These are phyloP conservation scores for Stagonosporopsis vannaccii DNA, from an alignment of 2,329 filamentous ascomycete genomes.

Conservation along the genomic window DNA sequence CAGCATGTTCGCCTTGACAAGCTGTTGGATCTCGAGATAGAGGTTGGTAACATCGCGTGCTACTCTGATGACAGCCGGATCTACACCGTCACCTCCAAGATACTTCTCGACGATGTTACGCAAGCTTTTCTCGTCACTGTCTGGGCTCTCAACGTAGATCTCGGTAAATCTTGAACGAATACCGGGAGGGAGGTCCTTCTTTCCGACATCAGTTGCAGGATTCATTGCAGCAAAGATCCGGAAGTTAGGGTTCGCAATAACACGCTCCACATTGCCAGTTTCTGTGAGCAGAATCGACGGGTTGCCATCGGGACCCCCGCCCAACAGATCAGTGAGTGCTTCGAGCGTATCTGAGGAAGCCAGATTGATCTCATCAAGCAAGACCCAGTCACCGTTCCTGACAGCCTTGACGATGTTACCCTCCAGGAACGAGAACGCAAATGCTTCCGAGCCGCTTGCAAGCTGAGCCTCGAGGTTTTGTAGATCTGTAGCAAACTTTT, in stretches of 20 bases:
- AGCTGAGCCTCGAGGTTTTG: constrained; percentile 83
- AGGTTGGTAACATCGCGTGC: constrained; percentile 83
- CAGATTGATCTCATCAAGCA: constrained; percentile 96
- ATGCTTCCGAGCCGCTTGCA: constrained; percentile 73
- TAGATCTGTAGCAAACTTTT: constrained; percentile 76
- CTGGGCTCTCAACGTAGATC: constrained; percentile 90
- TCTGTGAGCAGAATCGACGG: constrained; percentile 92
- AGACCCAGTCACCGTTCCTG: constrained; percentile 93
- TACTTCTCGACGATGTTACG: constrained; percentile 89
- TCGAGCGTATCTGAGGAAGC: constrained; percentile 94
- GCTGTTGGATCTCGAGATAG: constrained; percentile 84
- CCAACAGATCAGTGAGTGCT: constrained; percentile 86
- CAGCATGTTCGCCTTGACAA: constrained; percentile 81
- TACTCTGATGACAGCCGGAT: constrained; percentile 72
- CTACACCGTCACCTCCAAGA: constrained; percentile 71
- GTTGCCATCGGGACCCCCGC: constrained; percentile 71
- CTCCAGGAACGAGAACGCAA: constrained; percentile 95
- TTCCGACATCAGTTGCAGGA: constrained; percentile 95
- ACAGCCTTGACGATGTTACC: constrained; percentile 97
- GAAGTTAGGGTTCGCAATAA: constrained; percentile 90
- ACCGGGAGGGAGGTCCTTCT: constrained; percentile 88
- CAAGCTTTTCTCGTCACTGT: constrained; percentile 84
- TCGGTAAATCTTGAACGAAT: constrained; percentile 94
- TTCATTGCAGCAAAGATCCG: constrained; percentile 99
- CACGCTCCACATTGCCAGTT: constrained; percentile 89